phyloP scores from a whole-genome alignment of 208 protist genomes.

The Angomonas deanei region DNA sequence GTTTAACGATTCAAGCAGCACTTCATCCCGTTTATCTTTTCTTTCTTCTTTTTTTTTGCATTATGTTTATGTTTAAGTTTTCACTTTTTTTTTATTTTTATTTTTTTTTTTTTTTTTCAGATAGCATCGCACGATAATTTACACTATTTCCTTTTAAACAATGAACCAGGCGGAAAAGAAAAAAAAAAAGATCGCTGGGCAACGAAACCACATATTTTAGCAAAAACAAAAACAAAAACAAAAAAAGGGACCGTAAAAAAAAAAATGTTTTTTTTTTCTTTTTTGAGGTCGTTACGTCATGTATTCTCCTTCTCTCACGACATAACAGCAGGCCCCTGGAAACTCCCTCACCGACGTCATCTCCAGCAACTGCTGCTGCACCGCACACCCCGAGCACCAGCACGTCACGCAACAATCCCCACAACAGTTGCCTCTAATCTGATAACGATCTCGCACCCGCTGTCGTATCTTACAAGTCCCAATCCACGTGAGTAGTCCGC shows the following conservation, averaged over 20 bases:
- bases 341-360: conserved; percentile 54
- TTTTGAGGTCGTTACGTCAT: too few relatives aligned
- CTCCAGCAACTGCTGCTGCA: conserved; percentile 58
- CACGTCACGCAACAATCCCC: conserved; percentile 20
- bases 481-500: conserved; percentile 4
- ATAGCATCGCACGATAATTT: background rate
- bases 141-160: too few relatives aligned
- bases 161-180: too few relatives aligned
- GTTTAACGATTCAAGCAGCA: too few relatives aligned
- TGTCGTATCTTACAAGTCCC: conserved; percentile 8
- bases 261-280: too few relatives aligned
- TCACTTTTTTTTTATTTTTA: background rate
- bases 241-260: background rate
- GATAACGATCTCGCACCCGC: conserved; percentile 15
- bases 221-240: background rate
- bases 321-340: too few relatives aligned
- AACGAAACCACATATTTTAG: too few relatives aligned
- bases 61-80: background rate
- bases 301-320: too few relatives aligned
- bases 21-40: too few relatives aligned
- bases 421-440: conserved; percentile 9
- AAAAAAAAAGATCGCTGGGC: too few relatives aligned
- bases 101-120: background rate
- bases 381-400: conserved; percentile 28
- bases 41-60: background rate